phyloP scores from a whole-genome alignment of 768 basidiomycete genomes.

The Lactarius deliciosus region DNA sequence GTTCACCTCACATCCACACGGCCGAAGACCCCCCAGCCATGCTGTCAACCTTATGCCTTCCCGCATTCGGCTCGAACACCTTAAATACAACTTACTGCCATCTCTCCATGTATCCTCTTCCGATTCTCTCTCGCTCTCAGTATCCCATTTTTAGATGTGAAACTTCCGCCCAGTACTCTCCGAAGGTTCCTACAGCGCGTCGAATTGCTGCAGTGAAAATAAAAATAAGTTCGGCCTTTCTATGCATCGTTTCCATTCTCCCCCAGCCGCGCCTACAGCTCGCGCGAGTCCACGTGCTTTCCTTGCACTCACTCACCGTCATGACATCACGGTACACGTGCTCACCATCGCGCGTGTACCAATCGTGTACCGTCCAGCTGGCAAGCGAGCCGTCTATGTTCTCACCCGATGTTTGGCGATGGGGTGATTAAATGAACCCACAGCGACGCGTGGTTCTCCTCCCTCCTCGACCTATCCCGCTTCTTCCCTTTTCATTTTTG shows the following conservation, averaged over 20 bases:
- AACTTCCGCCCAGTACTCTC: background rate
- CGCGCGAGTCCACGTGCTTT: background rate
- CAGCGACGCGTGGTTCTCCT: background rate
- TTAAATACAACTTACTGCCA: background rate
- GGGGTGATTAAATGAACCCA: background rate
- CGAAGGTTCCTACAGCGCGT: background rate
- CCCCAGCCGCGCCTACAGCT: background rate
- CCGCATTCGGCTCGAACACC: background rate
- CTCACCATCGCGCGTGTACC: background rate
- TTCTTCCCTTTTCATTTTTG: conserved; percentile 6
- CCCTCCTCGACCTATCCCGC: background rate
- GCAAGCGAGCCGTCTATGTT: background rate
- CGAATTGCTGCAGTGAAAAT: no score
- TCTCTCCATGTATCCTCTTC: background rate
- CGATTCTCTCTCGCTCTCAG: background rate
- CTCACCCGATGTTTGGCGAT: conserved; percentile 1
- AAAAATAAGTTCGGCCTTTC: background rate
- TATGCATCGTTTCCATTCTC: background rate
- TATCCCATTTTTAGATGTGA: background rate
- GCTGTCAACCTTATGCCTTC: background rate
- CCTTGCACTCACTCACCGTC: background rate
- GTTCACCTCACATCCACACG: background rate
- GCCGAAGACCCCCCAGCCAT: background rate
- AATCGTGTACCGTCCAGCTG: conserved; percentile 2
- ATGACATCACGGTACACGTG: conserved; percentile 10